phyloP scores from a whole-genome alignment of 1,284 basidiomycete genomes.

The Wallemia ichthyophaga region DNA sequence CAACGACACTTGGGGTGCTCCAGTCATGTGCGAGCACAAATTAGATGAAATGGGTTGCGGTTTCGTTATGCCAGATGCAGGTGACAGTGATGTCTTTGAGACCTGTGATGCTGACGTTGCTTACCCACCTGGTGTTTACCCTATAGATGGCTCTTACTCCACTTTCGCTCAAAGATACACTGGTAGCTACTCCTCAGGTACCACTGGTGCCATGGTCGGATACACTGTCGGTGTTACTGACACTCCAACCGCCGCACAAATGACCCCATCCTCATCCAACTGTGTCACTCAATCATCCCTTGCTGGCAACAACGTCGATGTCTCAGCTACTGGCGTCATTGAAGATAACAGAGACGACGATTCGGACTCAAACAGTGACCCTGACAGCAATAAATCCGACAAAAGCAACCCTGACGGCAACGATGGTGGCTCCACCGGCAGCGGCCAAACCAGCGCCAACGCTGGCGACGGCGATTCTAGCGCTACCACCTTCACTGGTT shows the following conservation, averaged over 20 bases:
- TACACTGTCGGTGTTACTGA: neutral
- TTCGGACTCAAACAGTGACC: neutral
- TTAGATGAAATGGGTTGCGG: conserved; percentile 22
- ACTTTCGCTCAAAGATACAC: neutral
- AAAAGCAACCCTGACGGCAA: neutral
- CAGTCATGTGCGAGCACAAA: conserved; percentile 7
- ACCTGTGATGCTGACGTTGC: neutral
- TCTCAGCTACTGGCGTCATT: neutral
- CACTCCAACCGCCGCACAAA: neutral
- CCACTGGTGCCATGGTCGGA: neutral
- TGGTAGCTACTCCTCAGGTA: neutral
- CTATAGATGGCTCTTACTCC: neutral
- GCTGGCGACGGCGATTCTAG: neutral
- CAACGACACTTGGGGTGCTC: conserved; percentile 14
- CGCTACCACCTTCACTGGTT: neutral
- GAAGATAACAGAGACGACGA: too few relatives aligned
- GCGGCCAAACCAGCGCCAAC: neutral
- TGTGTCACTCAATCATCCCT: neutral
- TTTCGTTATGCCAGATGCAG: conserved; percentile 39
- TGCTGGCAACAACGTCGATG: neutral
- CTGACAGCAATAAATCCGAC: neutral
- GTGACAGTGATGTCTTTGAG: conserved; percentile 27
- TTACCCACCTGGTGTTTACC: conserved; percentile 1
- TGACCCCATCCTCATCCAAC: neutral
- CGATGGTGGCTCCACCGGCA: neutral